Evolutionary conservation across 139 green algal genomes (phyloP).

Genomic region (Volvox reticuliferus): DNA sequence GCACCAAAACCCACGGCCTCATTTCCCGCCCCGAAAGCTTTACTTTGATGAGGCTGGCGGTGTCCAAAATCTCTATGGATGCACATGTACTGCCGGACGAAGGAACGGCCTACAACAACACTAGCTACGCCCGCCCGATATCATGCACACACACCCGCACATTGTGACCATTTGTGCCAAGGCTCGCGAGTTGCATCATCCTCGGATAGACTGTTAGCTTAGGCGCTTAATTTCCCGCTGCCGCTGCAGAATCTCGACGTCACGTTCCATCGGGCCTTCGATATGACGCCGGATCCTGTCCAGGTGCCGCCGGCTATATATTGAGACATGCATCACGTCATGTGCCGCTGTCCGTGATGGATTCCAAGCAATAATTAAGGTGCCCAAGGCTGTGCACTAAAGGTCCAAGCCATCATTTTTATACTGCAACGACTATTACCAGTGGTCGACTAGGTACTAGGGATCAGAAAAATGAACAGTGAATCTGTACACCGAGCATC

Average conservation of each 20-base stretch:
- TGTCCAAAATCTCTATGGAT: too few relatives aligned
- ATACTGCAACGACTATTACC: background rate
- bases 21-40: too few relatives aligned
- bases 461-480: background rate
- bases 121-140: too few relatives aligned
- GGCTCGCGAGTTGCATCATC: background rate
- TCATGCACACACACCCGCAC: background rate
- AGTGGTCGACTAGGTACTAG: background rate
- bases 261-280: constrained; percentile 61
- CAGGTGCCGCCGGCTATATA: background rate
- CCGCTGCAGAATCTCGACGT: constrained; percentile 39
- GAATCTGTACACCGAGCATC: background rate
- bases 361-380: background rate
- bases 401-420: background rate
- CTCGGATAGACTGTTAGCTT: background rate
- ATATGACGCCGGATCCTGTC: constrained; percentile 36
- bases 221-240: background rate
- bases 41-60: too few relatives aligned
- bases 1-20: too few relatives aligned
- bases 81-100: too few relatives aligned
- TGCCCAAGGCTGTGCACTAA: background rate
- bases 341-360: too few relatives aligned
- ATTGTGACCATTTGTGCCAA: too few relatives aligned
- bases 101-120: too few relatives aligned
- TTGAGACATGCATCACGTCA: too few relatives aligned